Evolutionary conservation across 768 basidiomycete species (phyloP).

Genomic region (Lentinula edodes): DNA sequence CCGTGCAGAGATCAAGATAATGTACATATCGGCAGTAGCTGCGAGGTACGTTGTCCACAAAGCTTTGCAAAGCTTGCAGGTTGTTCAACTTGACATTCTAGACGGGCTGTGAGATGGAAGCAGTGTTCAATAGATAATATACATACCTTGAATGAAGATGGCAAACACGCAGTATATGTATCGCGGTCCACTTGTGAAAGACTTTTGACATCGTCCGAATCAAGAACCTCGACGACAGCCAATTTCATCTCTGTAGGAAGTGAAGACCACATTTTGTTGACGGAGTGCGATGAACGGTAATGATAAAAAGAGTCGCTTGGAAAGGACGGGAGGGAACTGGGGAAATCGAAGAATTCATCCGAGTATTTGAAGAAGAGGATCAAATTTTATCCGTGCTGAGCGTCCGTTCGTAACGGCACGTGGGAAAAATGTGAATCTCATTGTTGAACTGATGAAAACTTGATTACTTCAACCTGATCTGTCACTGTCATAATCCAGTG

Average conservation of each 20-base stretch:
- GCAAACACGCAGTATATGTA: slow-evolving; percentile 51
- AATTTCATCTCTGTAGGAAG: slow-evolving; percentile 69
- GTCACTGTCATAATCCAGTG: slow-evolving; percentile 3
- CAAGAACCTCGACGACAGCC: slow-evolving; percentile 45
- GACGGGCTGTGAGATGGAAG: slow-evolving; percentile 9
- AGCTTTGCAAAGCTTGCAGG: slow-evolving; percentile 41
- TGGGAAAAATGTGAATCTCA: neutral
- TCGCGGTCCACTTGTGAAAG: slow-evolving; percentile 45
- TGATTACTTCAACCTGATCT: neutral
- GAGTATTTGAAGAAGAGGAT: slow-evolving; percentile 6
- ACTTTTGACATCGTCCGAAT: slow-evolving; percentile 34
- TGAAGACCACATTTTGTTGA: slow-evolving; percentile 36
- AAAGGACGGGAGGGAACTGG: neutral
- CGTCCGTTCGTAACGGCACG: slow-evolving; percentile 6
- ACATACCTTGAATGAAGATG: slow-evolving; percentile 54
- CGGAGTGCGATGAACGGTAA: too few species aligned
- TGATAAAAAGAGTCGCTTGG: neutral
- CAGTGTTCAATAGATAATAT: slow-evolving; percentile 5
- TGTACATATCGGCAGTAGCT: slow-evolving; percentile 46
- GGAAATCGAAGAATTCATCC: neutral
- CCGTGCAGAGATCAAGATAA: slow-evolving; percentile 45
- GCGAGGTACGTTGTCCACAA: slow-evolving; percentile 52
- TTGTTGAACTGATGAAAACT: neutral
- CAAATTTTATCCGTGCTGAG: neutral
- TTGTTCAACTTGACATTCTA: slow-evolving; percentile 47